Evolutionary conservation across 805 yeast genomes (phyloP).

Genomic region (Sugiyamaella floridensis): DNA sequence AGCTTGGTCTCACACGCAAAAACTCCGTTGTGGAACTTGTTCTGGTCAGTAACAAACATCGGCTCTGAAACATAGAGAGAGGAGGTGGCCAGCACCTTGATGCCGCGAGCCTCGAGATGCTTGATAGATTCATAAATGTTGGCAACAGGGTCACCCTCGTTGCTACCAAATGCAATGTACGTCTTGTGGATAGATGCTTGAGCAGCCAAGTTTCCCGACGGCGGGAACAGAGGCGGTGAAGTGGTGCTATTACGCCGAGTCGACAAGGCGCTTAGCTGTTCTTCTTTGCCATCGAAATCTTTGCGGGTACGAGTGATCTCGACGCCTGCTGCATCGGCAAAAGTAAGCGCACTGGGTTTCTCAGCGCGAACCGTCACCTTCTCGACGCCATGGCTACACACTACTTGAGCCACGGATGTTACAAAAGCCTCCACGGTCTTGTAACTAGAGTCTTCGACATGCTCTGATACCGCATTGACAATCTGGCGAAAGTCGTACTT

Average conservation of each 20-base stretch:
- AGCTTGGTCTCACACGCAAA: constrained; percentile 55
- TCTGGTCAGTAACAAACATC: constrained; percentile 80
- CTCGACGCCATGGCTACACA: constrained; percentile 38
- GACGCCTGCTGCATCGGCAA: constrained; percentile 88
- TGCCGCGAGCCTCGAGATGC: constrained; percentile 36
- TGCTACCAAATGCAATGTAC: constrained; percentile 85
- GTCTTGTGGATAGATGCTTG: constrained; percentile 40
- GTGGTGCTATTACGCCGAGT: background rate
- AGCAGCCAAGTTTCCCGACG: constrained; percentile 11
- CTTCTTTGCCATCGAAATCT: constrained; percentile 31
- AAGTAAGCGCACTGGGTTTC: constrained; percentile 84
- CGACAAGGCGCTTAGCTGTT: constrained; percentile 1
- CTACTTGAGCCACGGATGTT: constrained; percentile 55
- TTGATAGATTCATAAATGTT: constrained; percentile 55
- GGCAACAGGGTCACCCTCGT: constrained; percentile 61
- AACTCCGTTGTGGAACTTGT: constrained; percentile 79
- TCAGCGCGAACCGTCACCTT: constrained; percentile 55
- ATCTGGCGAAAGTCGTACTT: constrained; percentile 36
- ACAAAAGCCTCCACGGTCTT: constrained; percentile 93
- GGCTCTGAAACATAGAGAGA: constrained; percentile 84
- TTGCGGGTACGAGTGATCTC: constrained; percentile 46
- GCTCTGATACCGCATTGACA: constrained; percentile 45
- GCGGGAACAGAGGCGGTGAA: constrained; percentile 18
- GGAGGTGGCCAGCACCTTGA: constrained; percentile 56
- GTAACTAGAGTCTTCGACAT: constrained; percentile 73